Conservation (phyloP, 2,329 filamentous ascomycete genomes). For the Fusarium sp. region DNA sequence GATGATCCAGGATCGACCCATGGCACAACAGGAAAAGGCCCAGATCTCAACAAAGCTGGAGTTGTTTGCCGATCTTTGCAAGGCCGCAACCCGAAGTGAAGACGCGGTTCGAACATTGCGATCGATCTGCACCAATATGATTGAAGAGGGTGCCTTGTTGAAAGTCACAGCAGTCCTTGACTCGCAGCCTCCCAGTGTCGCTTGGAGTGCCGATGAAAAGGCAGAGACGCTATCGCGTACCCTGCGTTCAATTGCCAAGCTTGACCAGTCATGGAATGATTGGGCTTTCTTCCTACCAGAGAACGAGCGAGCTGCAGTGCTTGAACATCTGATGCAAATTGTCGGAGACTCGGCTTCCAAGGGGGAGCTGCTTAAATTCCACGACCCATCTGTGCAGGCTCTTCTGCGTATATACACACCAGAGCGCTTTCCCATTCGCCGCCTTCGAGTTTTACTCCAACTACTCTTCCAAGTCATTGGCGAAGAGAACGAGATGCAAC, state of each 20-base stretch:
- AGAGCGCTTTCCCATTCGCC: conserved; percentile 63
- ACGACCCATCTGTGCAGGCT: conserved; percentile 59
- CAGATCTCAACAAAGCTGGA: conserved; percentile 74
- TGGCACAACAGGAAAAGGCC: conserved; percentile 67
- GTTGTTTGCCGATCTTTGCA: conserved; percentile 71
- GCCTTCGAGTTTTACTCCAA: conserved; percentile 63
- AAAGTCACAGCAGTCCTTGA: conserved; percentile 62
- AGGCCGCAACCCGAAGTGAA: conserved; percentile 61
- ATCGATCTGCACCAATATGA: conserved; percentile 70
- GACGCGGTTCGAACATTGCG: conserved; percentile 69
- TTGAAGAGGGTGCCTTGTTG: conserved; percentile 68
- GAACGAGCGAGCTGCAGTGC: conserved; percentile 64
- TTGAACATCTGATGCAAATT: conserved; percentile 70
- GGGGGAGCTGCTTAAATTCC: conserved; percentile 53
- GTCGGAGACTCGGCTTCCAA: conserved; percentile 53
- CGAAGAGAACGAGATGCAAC: conserved; percentile 52
- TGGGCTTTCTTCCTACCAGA: conserved; percentile 66
- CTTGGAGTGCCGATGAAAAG: conserved; percentile 65
- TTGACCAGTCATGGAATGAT: conserved; percentile 67
- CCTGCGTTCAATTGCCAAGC: conserved; percentile 68
- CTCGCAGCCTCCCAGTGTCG: conserved; percentile 60
- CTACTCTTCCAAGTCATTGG: conserved; percentile 63
- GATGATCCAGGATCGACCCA: conserved; percentile 65
- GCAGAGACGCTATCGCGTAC: conserved; percentile 67
- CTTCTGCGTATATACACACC: conserved; percentile 62